These are phyloP conservation scores for Dorcoceras hygrometricum DNA, from an alignment of 257 asterid genomes.

Conservation along the genomic window DNA sequence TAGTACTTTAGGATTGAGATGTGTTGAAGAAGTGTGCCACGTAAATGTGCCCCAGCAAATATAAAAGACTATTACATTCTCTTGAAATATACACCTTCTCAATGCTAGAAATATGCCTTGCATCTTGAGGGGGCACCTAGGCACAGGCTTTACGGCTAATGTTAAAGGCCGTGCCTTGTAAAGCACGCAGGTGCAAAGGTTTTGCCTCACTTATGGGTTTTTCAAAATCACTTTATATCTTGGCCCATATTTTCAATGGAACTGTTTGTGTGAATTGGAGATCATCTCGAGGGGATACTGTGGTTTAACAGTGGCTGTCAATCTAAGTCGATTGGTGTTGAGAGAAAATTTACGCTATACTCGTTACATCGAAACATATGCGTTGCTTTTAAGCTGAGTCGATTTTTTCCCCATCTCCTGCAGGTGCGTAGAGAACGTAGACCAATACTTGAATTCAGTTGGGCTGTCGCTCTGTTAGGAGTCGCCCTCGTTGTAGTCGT, in stretches of 20 bases:
- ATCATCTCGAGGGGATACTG: neutral
- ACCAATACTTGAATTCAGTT: neutral
- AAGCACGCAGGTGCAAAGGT: neutral
- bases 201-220: neutral
- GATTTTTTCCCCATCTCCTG: neutral
- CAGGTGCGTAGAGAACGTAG: neutral
- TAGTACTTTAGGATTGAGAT: neutral
- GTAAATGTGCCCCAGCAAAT: neutral
- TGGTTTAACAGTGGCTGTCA: neutral
- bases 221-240: too few species aligned
- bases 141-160: neutral
- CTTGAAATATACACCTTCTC: neutral
- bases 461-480: neutral
- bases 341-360: neutral
- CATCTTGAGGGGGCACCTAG: neutral
- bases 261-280: neutral
- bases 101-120: neutral
- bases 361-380: neutral
- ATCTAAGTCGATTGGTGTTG: neutral
- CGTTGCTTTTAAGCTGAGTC: neutral
- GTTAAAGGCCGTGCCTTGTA: too few species aligned
- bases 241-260: too few species aligned
- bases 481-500: neutral
- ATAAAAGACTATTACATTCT: neutral
- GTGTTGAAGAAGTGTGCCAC: neutral